Percentiles rank a stretch among this genome's conserved stretches.
Conservation (phyloP, 768 basidiomycete genomes). For the Clitopilus hobsonii region DNA sequence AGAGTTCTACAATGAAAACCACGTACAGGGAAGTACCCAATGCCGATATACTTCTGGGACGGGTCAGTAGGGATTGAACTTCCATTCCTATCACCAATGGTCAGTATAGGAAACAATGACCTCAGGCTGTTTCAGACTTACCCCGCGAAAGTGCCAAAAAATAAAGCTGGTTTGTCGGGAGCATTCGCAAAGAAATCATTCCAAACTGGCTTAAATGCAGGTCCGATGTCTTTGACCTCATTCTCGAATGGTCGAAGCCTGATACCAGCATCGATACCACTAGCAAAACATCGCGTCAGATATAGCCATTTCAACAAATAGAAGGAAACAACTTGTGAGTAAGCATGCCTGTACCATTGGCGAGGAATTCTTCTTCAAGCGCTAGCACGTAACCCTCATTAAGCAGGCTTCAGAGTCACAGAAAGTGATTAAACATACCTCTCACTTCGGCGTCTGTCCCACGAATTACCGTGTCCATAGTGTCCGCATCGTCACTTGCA, state of each 20-base stretch:
- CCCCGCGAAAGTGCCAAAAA: not conserved
- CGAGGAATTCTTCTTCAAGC: slow-evolving; percentile 9
- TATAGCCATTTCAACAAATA: not conserved
- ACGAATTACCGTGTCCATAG: slow-evolving; percentile 42
- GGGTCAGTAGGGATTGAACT: slow-evolving; percentile 10
- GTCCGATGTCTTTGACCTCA: slow-evolving; percentile 46
- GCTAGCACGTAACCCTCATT: slow-evolving; percentile 2
- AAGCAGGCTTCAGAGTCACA: not conserved
- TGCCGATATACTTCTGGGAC: slow-evolving; percentile 20
- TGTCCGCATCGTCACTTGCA: slow-evolving; percentile 39
- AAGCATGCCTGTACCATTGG: slow-evolving; percentile 25
- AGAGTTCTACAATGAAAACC: too few species aligned
- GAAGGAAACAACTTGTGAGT: slow-evolving; percentile 38
- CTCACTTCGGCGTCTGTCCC: slow-evolving; percentile 31
- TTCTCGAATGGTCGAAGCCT: slow-evolving; percentile 47
- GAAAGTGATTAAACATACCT: slow-evolving; percentile 23
- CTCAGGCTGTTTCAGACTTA: too few species aligned
- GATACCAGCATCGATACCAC: slow-evolving; percentile 49
- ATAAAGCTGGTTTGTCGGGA: slow-evolving; percentile 52
- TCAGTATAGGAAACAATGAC: not conserved
- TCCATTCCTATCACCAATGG: not conserved
- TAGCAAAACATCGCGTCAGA: slow-evolving; percentile 14
- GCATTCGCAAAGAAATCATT: slow-evolving; percentile 39
- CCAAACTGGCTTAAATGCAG: slow-evolving; percentile 46
- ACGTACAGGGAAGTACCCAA: slow-evolving; percentile 12